These are phyloP conservation scores for Manihot esculenta DNA, from an alignment of 441 rosid species.

Conservation along the genomic window DNA sequence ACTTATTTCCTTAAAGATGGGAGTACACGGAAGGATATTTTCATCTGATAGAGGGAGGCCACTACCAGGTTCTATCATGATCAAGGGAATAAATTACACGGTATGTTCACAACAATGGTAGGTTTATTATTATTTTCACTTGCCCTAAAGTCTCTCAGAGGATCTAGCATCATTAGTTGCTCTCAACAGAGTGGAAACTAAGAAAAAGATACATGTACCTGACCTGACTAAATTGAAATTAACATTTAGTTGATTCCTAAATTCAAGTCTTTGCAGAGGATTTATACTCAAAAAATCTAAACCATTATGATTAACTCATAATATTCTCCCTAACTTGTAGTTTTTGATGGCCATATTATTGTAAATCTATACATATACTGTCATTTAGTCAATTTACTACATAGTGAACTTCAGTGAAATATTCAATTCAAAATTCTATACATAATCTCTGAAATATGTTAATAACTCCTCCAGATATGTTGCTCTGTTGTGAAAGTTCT, in stretches of 20 bases:
- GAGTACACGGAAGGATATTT: constrained; percentile 89
- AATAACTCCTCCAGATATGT: constrained; percentile 8
- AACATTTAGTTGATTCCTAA: neutral
- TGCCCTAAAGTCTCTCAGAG: neutral
- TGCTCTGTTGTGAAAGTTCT: neutral
- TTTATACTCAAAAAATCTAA: neutral
- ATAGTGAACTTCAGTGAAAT: neutral
- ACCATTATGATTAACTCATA: neutral
- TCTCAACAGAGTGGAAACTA: neutral
- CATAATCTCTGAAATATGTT: neutral
- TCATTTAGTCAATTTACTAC: neutral
- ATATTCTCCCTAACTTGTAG: neutral
- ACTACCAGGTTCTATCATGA: constrained; percentile 57
- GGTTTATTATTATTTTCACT: neutral
- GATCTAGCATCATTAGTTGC: neutral
- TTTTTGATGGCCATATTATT: neutral
- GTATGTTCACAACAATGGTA: constrained; percentile 29
- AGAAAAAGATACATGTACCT: neutral
- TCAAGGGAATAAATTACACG: constrained; percentile 77
- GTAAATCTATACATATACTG: neutral
- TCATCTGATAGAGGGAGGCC: constrained; percentile 81
- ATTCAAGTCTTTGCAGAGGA: too few species aligned
- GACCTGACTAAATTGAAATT: neutral
- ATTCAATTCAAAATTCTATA: neutral
- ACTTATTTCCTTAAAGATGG: constrained; percentile 44